A percentile compares a stretch with the other conserved stretches of the same genome.
These are phyloP conservation scores for Neoboletus subvelutipes DNA, from an alignment of 768 basidiomycete genomes.

Conservation along the genomic window DNA sequence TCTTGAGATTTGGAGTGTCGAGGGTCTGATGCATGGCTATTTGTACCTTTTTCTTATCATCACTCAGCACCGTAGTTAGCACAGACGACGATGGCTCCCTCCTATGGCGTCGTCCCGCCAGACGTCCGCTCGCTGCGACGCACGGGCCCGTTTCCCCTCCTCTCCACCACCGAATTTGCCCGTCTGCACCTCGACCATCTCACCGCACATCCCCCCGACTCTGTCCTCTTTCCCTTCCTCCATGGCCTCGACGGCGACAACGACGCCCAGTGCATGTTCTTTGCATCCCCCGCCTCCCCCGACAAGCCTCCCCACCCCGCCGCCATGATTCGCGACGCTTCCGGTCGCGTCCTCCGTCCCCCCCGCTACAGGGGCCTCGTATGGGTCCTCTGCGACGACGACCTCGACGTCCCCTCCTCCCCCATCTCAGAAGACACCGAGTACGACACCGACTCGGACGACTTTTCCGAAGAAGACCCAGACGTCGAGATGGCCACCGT, in stretches of 20 bases:
- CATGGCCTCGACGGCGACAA: constrained; percentile 86
- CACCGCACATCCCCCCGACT: constrained; percentile 73
- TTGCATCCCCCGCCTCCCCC: constrained; percentile 36
- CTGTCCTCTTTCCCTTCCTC: constrained; percentile 83
- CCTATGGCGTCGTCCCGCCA: constrained; percentile 25
- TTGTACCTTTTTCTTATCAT: constrained; percentile 29
- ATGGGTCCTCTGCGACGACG: constrained; percentile 82
- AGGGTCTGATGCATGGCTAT: constrained; percentile 19
- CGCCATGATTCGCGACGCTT: constrained; percentile 25
- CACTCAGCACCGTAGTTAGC: not conserved
- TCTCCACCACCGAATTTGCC: constrained; percentile 52
- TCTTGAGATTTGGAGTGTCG: constrained; percentile 20
- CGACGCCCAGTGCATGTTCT: constrained; percentile 78
- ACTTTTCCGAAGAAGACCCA: constrained; percentile 25
- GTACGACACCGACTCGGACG: constrained; percentile 32
- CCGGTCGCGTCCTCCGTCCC: constrained; percentile 30
- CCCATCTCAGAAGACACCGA: constrained; percentile 27
- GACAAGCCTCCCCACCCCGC: constrained; percentile 8
- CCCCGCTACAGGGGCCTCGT: constrained; percentile 69
- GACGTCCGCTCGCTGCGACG: not conserved
- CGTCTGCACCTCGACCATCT: constrained; percentile 62
- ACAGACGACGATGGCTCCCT: constrained; percentile 16
- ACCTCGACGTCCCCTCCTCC: constrained; percentile 36
- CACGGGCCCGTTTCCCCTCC: constrained; percentile 27
- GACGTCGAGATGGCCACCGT: constrained; percentile 31